Conservation (phyloP, 148 eudicot species). For the Linanthus parryae region DNA sequence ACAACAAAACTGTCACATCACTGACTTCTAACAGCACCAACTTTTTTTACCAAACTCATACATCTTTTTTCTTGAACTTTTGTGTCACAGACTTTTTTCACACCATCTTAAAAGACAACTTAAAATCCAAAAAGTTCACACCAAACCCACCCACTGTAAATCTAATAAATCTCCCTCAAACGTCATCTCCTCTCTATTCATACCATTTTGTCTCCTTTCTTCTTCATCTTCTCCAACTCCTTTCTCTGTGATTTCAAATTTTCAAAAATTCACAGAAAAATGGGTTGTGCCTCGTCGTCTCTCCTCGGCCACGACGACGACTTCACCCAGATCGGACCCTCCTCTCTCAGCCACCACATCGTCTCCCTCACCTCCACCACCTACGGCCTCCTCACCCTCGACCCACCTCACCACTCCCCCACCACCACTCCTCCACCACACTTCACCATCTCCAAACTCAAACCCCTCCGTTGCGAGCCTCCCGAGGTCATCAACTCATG, state of each 20-base stretch:
- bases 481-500: constrained; percentile 78
- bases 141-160: too few relatives aligned
- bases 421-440: constrained; percentile 26
- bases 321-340: constrained; percentile 38
- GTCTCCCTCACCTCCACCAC: constrained; percentile 83
- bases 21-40: too few relatives aligned
- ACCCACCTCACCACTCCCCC: constrained; percentile 28
- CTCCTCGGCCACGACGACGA: constrained; percentile 66
- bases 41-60: too few relatives aligned
- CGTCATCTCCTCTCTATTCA: too few relatives aligned
- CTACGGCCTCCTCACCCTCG: constrained; percentile 52
- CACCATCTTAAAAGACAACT: too few relatives aligned
- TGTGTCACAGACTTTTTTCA: too few relatives aligned
- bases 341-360: constrained; percentile 53
- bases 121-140: too few relatives aligned
- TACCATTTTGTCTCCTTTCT: too few relatives aligned
- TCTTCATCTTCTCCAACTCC: too few relatives aligned
- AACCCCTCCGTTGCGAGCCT: constrained; percentile 12
- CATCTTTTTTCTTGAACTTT: too few relatives aligned
- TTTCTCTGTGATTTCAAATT: background rate
- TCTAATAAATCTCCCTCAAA: too few relatives aligned
- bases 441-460: constrained; percentile 19
- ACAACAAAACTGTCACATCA: too few relatives aligned
- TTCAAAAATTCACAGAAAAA: constrained; percentile 6
- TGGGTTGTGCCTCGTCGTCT: constrained; percentile 82